phyloP scores from a whole-genome alignment of 2,329 filamentous ascomycete species.

The Plectosphaerella cucumerina region DNA sequence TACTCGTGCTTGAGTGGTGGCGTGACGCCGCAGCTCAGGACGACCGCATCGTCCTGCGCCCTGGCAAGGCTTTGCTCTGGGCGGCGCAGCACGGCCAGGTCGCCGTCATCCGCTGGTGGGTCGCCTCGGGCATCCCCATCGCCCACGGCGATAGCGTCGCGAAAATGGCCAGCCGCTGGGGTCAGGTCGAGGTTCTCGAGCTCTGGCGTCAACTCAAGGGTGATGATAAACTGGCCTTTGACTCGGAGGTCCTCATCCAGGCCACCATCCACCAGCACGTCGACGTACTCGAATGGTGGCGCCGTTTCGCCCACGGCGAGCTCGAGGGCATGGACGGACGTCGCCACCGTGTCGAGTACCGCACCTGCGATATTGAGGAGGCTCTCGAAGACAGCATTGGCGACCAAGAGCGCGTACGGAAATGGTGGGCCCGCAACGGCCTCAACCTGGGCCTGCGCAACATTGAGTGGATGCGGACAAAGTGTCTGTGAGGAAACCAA shows the following conservation, averaged over 20 bases:
- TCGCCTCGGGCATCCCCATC: constrained; percentile 72
- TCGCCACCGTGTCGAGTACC: constrained; percentile 76
- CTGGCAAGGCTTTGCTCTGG: constrained; percentile 78
- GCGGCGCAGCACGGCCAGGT: constrained; percentile 80
- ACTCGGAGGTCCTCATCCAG: constrained; percentile 77
- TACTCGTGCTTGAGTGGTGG: constrained; percentile 94
- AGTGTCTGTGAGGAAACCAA: constrained; percentile 63
- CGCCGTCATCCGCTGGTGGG: constrained; percentile 83
- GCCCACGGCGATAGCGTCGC: constrained; percentile 78
- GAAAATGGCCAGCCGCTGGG: constrained; percentile 79
- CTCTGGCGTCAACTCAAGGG: constrained; percentile 73
- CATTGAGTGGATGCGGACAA: constrained; percentile 85
- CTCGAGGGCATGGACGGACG: constrained; percentile 50
- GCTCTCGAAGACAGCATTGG: constrained; percentile 82
- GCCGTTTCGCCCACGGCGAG: constrained; percentile 57
- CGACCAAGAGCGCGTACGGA: constrained; percentile 67
- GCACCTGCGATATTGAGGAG: constrained; percentile 93
- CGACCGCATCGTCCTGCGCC: constrained; percentile 61
- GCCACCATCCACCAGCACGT: constrained; percentile 85
- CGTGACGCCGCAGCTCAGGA: constrained; percentile 62
- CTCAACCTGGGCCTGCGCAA: constrained; percentile 77
- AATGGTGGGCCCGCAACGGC: constrained; percentile 86
- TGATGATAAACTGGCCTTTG: constrained; percentile 64
- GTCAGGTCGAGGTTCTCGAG: constrained; percentile 78
- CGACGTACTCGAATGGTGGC: constrained; percentile 90